Evolutionary conservation across 148 eudicot species (phyloP).

Genomic region (Salicornia ramosissima): DNA sequence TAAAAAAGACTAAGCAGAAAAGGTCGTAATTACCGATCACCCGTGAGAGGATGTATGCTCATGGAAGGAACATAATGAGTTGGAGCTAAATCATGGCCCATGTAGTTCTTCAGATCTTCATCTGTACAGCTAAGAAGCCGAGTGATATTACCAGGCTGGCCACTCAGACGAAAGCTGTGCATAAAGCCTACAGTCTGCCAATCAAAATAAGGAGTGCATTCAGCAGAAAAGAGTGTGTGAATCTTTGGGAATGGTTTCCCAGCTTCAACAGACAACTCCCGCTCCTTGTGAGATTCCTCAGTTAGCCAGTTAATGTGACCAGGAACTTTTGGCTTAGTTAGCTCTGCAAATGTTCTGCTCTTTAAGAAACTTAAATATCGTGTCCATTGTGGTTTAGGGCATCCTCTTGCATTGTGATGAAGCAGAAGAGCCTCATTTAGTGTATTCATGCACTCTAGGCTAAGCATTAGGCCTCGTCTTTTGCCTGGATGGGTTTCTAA

Average conservation of each 20-base stretch:
- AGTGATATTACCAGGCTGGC: slow-evolving; percentile 90
- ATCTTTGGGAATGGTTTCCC: slow-evolving; percentile 54
- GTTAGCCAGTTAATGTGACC: slow-evolving; percentile 43
- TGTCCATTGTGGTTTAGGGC: slow-evolving; percentile 84
- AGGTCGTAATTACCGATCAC: slow-evolving; percentile 61
- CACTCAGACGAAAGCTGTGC: slow-evolving; percentile 81
- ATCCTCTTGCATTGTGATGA: slow-evolving; percentile 67
- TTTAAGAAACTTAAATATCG: slow-evolving; percentile 77
- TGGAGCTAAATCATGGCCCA: slow-evolving; percentile 85
- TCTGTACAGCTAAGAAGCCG: slow-evolving; percentile 95
- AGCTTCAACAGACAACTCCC: slow-evolving; percentile 36
- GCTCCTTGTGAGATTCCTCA: slow-evolving; percentile 31
- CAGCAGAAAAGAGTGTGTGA: slow-evolving; percentile 88
- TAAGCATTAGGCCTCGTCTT: slow-evolving; percentile 58
- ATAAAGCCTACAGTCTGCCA: slow-evolving; percentile 95
- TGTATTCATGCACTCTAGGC: slow-evolving; percentile 75
- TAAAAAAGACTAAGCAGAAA: neutral
- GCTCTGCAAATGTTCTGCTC: slow-evolving; percentile 65
- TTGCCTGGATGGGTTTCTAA: slow-evolving; percentile 58
- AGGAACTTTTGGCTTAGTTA: slow-evolving; percentile 63
- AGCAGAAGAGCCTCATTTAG: slow-evolving; percentile 73
- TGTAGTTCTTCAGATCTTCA: slow-evolving; percentile 73
- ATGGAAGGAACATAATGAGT: slow-evolving; percentile 93
- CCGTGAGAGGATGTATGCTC: slow-evolving; percentile 86
- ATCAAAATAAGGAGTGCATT: slow-evolving; percentile 88